A percentile compares a stretch with the other conserved stretches of the same genome.
Conservation (phyloP, 2,329 filamentous ascomycete genomes). For the Fusarium sp. region DNA sequence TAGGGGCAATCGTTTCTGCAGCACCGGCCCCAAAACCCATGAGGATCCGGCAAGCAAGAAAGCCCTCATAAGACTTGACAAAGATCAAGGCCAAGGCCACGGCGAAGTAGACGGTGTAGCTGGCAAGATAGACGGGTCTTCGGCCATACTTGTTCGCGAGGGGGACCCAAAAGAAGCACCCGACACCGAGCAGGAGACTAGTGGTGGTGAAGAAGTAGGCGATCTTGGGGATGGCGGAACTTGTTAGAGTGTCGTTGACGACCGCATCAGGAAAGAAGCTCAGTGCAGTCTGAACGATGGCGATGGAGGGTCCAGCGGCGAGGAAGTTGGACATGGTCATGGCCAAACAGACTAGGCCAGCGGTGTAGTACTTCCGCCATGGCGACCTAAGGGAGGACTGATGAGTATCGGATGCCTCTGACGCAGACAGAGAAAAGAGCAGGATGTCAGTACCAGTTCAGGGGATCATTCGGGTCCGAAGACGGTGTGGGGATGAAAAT, state of each 20-base stretch:
- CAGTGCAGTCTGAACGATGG: slow-evolving; percentile 59
- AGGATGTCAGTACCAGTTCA: slow-evolving; percentile 58
- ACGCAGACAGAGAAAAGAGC: not conserved
- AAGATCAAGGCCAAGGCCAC: slow-evolving; percentile 58
- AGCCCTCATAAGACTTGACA: slow-evolving; percentile 54
- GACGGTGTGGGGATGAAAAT: slow-evolving; percentile 34
- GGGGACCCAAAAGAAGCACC: slow-evolving; percentile 61
- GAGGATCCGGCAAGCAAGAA: slow-evolving; percentile 61
- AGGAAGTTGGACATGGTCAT: slow-evolving; percentile 69
- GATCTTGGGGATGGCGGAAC: slow-evolving; percentile 54
- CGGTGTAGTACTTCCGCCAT: slow-evolving; percentile 63
- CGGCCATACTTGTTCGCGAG: slow-evolving; percentile 59
- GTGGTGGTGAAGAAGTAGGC: slow-evolving; percentile 67
- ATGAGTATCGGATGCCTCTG: slow-evolving; percentile 8
- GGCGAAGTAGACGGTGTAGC: slow-evolving; percentile 57
- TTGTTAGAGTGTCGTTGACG: slow-evolving; percentile 44
- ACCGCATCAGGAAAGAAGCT: slow-evolving; percentile 58
- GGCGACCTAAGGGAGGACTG: slow-evolving; percentile 49
- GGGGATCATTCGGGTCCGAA: slow-evolving; percentile 44
- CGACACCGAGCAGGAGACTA: slow-evolving; percentile 52
- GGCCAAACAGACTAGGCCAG: slow-evolving; percentile 61
- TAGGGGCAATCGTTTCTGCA: slow-evolving; percentile 63
- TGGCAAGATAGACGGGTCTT: slow-evolving; percentile 56
- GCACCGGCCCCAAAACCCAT: slow-evolving; percentile 66
- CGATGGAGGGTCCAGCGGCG: slow-evolving; percentile 65